Evolutionary conservation across 2,329 filamentous ascomycete genomes (phyloP), one percentile per base, ranked within the genome.

Genomic region (Sarocladium oryzae): DNA sequence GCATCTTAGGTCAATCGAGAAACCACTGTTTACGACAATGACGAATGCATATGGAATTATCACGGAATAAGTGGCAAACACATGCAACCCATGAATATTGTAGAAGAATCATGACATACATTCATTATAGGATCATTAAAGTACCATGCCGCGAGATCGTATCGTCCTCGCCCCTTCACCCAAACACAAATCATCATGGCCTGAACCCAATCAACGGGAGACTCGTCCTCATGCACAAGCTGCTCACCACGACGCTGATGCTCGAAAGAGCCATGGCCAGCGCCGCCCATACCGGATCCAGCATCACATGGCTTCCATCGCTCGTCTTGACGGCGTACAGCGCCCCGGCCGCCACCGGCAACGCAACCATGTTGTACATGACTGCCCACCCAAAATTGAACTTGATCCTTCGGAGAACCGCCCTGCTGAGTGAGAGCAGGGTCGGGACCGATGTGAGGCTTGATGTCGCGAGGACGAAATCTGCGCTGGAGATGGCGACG

Each of bases 231-330:
- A 96, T 67, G 48, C 83, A 75, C 61, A 96, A 68, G 70, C 87
- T 92, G 65, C 89, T 95, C 62, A 81, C 70, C 49, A 96, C 86
- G 41, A 97, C 91, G 61, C 88, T 93, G 57, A 96, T 84, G 66
- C 87, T 92, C 67, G 90, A 96, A 66, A 91, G 68, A 23, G 92
- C 92, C 92, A 96, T 97, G 1, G 91, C 91, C 64, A 96, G 69
- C 57, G 84, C 86, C 4, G 91, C 92, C 91, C 91, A 96, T 1
- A 88, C 87, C 0, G 87, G 87, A 64, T 88, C 84, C 43, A 91
- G 69, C 54, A 79, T 71, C 18, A 89, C 68, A 62, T 86, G 85
- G 26, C 64, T 63, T 2, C 74, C 77, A 2, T 63, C 60, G 3
- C 66, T 64, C 43, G 73, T 74, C 50, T 60, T 63, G 43, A 84